Percentiles rank a stretch among this genome's conserved stretches.
Evolutionary conservation across 169 alveolate species (phyloP).

Genomic region (Ophryocystis elektroscirrha): DNA sequence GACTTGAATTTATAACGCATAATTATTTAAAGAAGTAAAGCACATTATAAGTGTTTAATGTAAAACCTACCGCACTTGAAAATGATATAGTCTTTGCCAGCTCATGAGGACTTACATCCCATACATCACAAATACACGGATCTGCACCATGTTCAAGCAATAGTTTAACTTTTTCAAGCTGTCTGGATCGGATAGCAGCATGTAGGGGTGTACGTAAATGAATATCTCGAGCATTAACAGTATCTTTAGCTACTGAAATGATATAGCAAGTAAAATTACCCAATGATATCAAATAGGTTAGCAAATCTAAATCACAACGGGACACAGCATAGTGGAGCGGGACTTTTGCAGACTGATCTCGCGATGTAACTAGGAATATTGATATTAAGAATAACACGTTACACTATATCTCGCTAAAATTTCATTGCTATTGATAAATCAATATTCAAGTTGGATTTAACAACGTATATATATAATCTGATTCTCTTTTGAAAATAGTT

Average conservation of each 20-base stretch:
- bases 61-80: no score
- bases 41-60: no score
- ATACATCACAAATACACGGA: no score
- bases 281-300: constrained; percentile 20
- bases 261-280: constrained; percentile 4
- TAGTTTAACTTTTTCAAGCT: constrained; percentile 12
- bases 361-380: constrained; percentile 17
- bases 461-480: not conserved
- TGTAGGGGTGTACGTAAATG: constrained; percentile 35
- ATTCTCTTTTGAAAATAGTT: not conserved
- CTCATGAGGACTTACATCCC: no score
- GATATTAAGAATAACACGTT: not conserved
- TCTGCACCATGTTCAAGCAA: no score
- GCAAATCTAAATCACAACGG: constrained; percentile 18
- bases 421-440: no score
- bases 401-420: no score
- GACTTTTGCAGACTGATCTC: constrained; percentile 21
- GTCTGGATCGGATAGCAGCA: constrained; percentile 28
- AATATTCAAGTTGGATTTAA: no score
- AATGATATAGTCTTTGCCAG: no score
- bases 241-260: constrained; percentile 9
- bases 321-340: constrained; percentile 39
- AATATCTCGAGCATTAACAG: constrained; percentile 26
- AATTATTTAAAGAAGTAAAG: no score
- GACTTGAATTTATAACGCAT: no score